Conservation (phyloP, 768 basidiomycete genomes). For the Tylopilus felleus region DNA sequence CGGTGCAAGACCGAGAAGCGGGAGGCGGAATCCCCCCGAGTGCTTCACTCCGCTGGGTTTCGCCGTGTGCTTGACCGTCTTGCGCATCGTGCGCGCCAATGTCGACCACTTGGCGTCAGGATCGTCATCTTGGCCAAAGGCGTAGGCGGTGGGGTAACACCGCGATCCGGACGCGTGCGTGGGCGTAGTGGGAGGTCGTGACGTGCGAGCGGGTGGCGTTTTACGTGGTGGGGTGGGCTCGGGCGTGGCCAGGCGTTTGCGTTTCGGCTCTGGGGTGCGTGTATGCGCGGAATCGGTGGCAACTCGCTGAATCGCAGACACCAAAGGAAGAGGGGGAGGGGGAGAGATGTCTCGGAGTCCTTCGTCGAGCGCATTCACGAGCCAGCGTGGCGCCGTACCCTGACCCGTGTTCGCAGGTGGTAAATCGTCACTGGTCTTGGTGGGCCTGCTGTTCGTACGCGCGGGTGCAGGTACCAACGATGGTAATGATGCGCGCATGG, state of each 20-base stretch:
- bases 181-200: background rate
- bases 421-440: background rate
- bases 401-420: no score
- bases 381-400: constrained; percentile 8
- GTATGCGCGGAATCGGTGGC: background rate
- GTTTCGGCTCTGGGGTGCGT: constrained; percentile 8
- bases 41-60: constrained; percentile 5
- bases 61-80: background rate
- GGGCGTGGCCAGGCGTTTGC: constrained; percentile 2
- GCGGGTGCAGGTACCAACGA: background rate
- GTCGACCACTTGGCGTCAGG: constrained; percentile 23
- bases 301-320: background rate
- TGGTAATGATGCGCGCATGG: background rate
- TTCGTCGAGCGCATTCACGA: constrained; percentile 2
- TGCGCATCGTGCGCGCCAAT: background rate
- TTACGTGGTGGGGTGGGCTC: constrained; percentile 1
- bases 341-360: background rate
- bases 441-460: background rate
- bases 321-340: background rate
- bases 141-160: constrained; percentile 12
- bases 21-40: constrained; percentile 24
- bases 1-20: constrained; percentile 4
- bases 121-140: constrained; percentile 19
- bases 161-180: background rate
- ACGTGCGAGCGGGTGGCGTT: background rate